These are phyloP conservation scores for Leccinum olivaceoglutinosum DNA, from an alignment of 1,284 basidiomycete species.

Conservation along the genomic window DNA sequence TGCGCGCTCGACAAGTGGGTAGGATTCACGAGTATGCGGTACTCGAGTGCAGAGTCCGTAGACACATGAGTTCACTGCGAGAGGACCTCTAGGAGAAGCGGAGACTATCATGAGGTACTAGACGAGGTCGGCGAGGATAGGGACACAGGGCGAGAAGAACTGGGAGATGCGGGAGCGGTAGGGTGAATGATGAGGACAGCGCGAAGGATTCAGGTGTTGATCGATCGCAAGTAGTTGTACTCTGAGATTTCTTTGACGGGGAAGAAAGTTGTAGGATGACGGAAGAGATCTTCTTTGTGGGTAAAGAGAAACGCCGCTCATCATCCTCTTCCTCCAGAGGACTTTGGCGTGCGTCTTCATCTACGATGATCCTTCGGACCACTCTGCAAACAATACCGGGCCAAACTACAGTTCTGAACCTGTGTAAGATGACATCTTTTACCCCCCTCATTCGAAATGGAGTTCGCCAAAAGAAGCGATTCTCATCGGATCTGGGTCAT, in stretches of 20 bases:
- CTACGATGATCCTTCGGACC: constrained; percentile 51
- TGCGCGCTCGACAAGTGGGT: constrained; percentile 54
- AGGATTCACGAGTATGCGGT: constrained; percentile 68
- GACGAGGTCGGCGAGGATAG: neutral
- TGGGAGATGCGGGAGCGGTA: neutral
- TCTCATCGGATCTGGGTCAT: constrained; percentile 66
- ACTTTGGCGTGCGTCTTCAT: constrained; percentile 12
- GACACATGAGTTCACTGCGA: constrained; percentile 48
- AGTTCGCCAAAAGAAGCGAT: constrained; percentile 76
- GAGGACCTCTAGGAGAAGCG: constrained; percentile 42
- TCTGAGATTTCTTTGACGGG: constrained; percentile 11
- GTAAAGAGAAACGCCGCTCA: constrained; percentile 5
- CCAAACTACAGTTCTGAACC: constrained; percentile 76
- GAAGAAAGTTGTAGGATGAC: constrained; percentile 15
- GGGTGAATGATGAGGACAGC: constrained; percentile 19
- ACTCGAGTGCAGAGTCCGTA: constrained; percentile 66
- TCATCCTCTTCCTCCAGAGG: neutral
- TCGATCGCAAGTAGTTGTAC: constrained; percentile 2
- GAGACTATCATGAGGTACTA: constrained; percentile 3
- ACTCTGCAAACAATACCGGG: constrained; percentile 60
- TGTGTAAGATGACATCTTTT: constrained; percentile 69
- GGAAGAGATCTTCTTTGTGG: constrained; percentile 18
- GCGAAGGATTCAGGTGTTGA: constrained; percentile 12
- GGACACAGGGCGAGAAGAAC: constrained; percentile 1
- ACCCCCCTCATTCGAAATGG: constrained; percentile 55